A percentile compares a stretch with the other conserved stretches of the same genome.
Conservation (phyloP, 2,329 filamentous ascomycete species). For the Trichoderma citrinoviride region DNA sequence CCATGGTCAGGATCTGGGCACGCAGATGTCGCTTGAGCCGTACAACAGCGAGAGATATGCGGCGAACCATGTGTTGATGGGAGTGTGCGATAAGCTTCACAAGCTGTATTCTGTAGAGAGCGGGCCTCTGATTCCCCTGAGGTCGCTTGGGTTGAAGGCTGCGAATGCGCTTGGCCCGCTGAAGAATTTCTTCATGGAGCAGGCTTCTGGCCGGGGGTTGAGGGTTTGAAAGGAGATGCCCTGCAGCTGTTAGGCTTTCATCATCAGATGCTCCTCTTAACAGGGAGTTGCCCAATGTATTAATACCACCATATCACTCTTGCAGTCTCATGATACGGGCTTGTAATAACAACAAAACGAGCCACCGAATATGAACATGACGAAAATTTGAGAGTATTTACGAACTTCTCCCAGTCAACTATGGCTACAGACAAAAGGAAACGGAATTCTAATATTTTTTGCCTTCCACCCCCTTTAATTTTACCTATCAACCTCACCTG, state of each 20-base stretch:
- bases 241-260: not conserved
- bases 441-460: slow-evolving; percentile 25
- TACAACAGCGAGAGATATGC: slow-evolving; percentile 82
- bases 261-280: not conserved
- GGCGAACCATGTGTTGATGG: slow-evolving; percentile 75
- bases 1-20: slow-evolving; percentile 86
- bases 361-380: slow-evolving; percentile 24
- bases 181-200: slow-evolving; percentile 84
- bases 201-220: slow-evolving; percentile 56
- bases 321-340: not conserved
- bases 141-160: slow-evolving; percentile 72
- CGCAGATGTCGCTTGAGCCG: slow-evolving; percentile 70
- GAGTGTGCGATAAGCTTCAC: slow-evolving; percentile 84
- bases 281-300: not conserved
- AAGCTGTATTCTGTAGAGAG: slow-evolving; percentile 82
- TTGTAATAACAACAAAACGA: not conserved
- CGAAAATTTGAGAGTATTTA: slow-evolving; percentile 39
- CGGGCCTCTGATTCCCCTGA: slow-evolving; percentile 74
- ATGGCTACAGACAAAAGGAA: slow-evolving; percentile 42
- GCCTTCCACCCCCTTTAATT: slow-evolving; percentile 35
- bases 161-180: slow-evolving; percentile 72
- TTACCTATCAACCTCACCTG: slow-evolving; percentile 62
- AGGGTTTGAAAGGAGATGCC: slow-evolving; percentile 39
- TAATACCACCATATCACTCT: not conserved
- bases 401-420: slow-evolving; percentile 38